phyloP scores from a whole-genome alignment of 2,329 filamentous ascomycete species.

The Fusarium sp. region DNA sequence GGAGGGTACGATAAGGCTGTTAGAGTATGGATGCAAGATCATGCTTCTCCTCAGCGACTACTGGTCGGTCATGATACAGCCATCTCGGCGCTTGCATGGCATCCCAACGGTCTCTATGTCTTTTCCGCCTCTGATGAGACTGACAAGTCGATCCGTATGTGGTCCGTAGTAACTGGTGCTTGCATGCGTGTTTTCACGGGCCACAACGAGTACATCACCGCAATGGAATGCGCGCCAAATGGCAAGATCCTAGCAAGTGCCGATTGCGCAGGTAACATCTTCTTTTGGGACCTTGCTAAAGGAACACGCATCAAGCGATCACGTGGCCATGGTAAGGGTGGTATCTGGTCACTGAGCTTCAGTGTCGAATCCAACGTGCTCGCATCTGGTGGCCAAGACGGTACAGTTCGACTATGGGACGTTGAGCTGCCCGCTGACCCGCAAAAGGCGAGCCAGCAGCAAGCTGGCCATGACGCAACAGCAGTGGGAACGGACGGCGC shows the following conservation, averaged over 20 bases:
- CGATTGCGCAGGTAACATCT: slow-evolving; percentile 88
- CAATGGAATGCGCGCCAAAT: slow-evolving; percentile 85
- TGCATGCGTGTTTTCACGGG: slow-evolving; percentile 93
- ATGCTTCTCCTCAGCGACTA: slow-evolving; percentile 87
- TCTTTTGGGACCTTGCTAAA: slow-evolving; percentile 93
- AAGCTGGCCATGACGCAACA: slow-evolving; percentile 58
- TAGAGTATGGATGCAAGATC: slow-evolving; percentile 91
- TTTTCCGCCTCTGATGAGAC: slow-evolving; percentile 90
- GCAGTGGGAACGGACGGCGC: slow-evolving; percentile 57
- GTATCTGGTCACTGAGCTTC: slow-evolving; percentile 93
- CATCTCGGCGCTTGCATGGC: slow-evolving; percentile 92
- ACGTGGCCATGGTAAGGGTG: slow-evolving; percentile 91
- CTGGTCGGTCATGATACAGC: slow-evolving; percentile 93
- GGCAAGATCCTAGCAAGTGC: slow-evolving; percentile 92
- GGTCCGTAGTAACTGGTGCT: slow-evolving; percentile 88
- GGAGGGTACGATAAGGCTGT: slow-evolving; percentile 91
- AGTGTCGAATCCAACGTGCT: slow-evolving; percentile 92
- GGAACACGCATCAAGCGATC: slow-evolving; percentile 91
- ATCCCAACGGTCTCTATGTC: slow-evolving; percentile 92
- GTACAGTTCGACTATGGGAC: slow-evolving; percentile 95
- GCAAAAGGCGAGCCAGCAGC: slow-evolving; percentile 64
- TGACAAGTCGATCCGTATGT: slow-evolving; percentile 96
- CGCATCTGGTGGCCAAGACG: slow-evolving; percentile 89
- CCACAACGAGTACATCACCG: slow-evolving; percentile 87
- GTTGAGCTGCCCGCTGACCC: slow-evolving; percentile 78